Conservation (phyloP, 2,329 filamentous ascomycete species). For the Epichloe glyceriae region DNA sequence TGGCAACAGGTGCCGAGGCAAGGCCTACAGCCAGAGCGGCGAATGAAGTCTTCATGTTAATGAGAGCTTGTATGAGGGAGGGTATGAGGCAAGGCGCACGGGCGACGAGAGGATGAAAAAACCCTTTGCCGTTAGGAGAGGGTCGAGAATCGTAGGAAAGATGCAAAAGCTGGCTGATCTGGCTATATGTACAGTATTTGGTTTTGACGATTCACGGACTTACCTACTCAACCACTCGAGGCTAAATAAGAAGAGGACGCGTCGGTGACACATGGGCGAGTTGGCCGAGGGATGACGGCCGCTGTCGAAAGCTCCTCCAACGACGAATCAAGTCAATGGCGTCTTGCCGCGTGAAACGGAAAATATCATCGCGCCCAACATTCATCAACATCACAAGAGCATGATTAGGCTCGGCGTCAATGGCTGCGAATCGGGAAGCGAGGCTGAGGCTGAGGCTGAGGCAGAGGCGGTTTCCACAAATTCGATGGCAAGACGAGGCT, state of each 20-base stretch:
- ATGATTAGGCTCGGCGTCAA: too few species aligned
- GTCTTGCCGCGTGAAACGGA: too few species aligned
- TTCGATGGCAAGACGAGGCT: too few species aligned
- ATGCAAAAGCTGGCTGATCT: neutral
- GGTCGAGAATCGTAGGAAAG: neutral
- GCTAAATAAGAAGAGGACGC: neutral
- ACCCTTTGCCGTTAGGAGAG: neutral
- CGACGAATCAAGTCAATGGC: too few species aligned
- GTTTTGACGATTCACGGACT: too few species aligned
- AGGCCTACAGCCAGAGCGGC: slow-evolving; percentile 17
- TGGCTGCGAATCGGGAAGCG: too few species aligned
- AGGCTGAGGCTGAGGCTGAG: too few species aligned
- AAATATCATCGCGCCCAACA: too few species aligned
- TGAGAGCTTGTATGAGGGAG: neutral
- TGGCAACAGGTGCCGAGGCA: slow-evolving; percentile 20
- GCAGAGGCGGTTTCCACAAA: too few species aligned
- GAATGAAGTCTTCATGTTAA: slow-evolving; percentile 20
- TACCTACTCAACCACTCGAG: neutral
- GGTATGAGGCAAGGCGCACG: neutral
- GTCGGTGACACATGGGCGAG: neutral
- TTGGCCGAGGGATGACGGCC: too few species aligned
- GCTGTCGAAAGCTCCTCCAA: too few species aligned
- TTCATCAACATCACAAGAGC: too few species aligned
- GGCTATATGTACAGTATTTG: neutral
- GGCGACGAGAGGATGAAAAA: neutral